Conservation (phyloP, 176 grass and related monocot genomes). For the Rhynchospora pubera region DNA sequence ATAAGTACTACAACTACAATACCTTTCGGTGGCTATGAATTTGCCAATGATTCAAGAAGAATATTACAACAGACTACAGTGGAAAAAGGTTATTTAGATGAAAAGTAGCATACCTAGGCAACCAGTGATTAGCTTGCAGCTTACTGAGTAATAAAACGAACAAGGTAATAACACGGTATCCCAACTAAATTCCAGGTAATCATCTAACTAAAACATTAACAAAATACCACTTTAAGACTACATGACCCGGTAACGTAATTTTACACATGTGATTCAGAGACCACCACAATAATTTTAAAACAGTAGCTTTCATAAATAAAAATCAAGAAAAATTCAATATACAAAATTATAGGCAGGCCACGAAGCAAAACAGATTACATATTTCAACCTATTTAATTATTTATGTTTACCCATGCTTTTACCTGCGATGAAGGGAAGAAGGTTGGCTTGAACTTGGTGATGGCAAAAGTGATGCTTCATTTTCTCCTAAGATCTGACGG, state of each 20-base stretch:
- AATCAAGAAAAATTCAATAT: background rate
- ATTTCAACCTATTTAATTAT: background rate
- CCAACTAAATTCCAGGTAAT: background rate
- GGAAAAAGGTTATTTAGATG: background rate
- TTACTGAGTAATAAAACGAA: background rate
- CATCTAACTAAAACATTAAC: background rate
- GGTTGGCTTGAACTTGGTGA: constrained; percentile 38
- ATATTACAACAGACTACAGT: background rate
- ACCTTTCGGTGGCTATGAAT: background rate
- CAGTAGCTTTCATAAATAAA: background rate
- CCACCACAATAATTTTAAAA: background rate
- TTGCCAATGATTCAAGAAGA: background rate
- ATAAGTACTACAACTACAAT: background rate
- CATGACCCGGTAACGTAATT: background rate
- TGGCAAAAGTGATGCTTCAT: constrained; percentile 25
- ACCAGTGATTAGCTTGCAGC: background rate
- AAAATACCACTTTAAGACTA: background rate
- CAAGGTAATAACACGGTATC: background rate
- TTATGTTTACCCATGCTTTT: background rate
- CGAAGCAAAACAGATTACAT: background rate
- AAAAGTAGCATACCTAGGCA: background rate
- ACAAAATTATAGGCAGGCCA: background rate
- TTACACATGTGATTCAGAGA: background rate
- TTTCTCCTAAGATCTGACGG: constrained; percentile 40
- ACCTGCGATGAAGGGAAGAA: constrained; percentile 56